These are phyloP conservation scores for Oryza glaberrima DNA, from an alignment of 176 grass and related monocot species.

Conservation along the genomic window DNA sequence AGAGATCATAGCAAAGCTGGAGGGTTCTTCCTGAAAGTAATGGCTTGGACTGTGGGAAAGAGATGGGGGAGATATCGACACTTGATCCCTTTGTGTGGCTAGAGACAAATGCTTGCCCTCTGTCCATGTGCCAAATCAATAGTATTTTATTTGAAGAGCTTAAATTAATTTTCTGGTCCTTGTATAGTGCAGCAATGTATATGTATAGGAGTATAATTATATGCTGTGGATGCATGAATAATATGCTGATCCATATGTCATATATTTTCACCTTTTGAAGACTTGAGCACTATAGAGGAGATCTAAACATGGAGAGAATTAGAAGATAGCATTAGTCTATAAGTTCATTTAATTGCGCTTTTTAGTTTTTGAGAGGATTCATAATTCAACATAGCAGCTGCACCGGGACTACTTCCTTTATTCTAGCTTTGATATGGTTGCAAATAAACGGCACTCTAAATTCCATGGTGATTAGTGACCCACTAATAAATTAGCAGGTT, in stretches of 20 bases:
- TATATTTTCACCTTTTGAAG: background rate
- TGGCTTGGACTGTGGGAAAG: constrained; percentile 41
- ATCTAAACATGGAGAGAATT: too few relatives aligned
- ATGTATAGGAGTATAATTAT: background rate
- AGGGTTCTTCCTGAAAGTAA: constrained; percentile 44
- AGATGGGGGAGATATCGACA: constrained; percentile 35
- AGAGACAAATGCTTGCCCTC: background rate
- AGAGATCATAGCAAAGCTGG: constrained; percentile 13
- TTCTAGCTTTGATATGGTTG: background rate
- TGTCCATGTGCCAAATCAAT: background rate
- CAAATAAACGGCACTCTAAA: background rate
- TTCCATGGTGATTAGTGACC: background rate
- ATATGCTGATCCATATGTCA: background rate
- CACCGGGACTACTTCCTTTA: background rate
- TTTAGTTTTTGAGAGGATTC: background rate
- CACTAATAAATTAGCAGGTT: background rate
- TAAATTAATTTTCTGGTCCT: constrained; percentile 10
- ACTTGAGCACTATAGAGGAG: background rate
- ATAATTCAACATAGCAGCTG: background rate
- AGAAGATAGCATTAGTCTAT: background rate
- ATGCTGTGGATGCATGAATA: background rate
- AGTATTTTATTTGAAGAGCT: constrained; percentile 1
- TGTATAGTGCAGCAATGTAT: background rate
- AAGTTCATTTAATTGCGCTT: background rate
- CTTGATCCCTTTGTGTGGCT: constrained; percentile 10